Evolutionary conservation across 805 yeast genomes (phyloP).

Genomic region (Cyberlindnera mycetangii): DNA sequence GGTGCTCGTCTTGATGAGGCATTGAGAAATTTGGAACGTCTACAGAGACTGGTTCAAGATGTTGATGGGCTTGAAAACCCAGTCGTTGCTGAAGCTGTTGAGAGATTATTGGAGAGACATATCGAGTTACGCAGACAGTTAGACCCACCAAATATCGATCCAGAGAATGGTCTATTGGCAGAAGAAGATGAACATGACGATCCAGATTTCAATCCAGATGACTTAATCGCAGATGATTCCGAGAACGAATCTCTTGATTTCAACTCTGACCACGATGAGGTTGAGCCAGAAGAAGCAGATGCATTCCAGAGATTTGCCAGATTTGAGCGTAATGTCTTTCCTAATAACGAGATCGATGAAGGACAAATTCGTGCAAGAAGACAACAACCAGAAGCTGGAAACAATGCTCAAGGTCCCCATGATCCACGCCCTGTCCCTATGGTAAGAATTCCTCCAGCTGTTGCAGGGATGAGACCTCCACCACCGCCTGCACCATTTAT

Average conservation of each 20-base stretch:
- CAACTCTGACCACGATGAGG: constrained; percentile 13
- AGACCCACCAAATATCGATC: not conserved
- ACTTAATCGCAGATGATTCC: constrained; percentile 14
- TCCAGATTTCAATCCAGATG: constrained; percentile 29
- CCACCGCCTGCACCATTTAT: not conserved
- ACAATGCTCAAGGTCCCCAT: not conserved
- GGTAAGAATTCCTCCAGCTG: not conserved
- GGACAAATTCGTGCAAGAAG: not conserved
- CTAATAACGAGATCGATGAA: not conserved
- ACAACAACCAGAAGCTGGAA: not conserved
- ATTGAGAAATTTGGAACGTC: constrained; percentile 6
- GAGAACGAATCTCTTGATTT: constrained; percentile 10
- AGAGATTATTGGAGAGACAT: constrained; percentile 6
- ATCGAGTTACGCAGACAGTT: constrained; percentile 1
- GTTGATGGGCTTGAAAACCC: constrained; percentile 4
- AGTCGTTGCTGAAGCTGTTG: constrained; percentile 7
- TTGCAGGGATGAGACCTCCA: not conserved
- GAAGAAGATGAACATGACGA: constrained; percentile 30
- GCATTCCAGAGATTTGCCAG: constrained; percentile 16
- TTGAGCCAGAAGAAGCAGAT: constrained; percentile 18
- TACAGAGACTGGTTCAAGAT: constrained; percentile 7
- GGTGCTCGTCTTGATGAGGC: not conserved
- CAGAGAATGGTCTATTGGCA: constrained; percentile 17
- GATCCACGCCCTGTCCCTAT: too few species aligned
- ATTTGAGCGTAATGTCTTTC: constrained; percentile 13